Base-by-base conservation (phyloP, 225 moss, liverwort and hornwort genomes). In the Sphagnum tenellum region DNA sequence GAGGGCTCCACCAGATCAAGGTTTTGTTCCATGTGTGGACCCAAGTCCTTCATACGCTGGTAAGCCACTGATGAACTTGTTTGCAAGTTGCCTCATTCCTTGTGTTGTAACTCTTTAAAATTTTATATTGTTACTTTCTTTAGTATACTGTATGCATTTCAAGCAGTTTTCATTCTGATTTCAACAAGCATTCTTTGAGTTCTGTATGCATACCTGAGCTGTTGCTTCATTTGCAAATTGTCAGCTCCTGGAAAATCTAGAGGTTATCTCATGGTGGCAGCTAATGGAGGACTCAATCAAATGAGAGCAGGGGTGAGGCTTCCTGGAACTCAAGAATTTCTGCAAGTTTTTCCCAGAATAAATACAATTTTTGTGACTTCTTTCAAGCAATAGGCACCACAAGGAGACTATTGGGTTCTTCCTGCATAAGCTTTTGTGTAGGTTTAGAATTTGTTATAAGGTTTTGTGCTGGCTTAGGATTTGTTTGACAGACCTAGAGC, bases 201-300 rank as follows among this genome's bases (percentile, higher is more conserved):
- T 60, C 14, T 47, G 61, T 29, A 29, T 29, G 29, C 29, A 29
- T 29, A 29, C 29, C 29, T 29, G 29, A 29, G 29, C 29, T 29
- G 29, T 29, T 29, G 29, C 29, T 29, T 29, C 29, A 29, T 29
- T 29, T 29, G 61, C 48, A 9, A 50, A 9, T 64, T 11, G 11
- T 29, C 8, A 84, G 84, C 59, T 60, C 78, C 76, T 64, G 63
- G 72, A 7, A 49, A 78, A 55, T 63, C 72, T 12, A 56, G 56
- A 74, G 84, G 84, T 8, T 84, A 84, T 70, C 65, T 84, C 3
- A 70, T 78, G 84, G 84, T 84, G 12, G 71, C 75, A 7, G 81
- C 76, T 10, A 98, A 98, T 67, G 96, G 96, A 12, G 96, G 96
- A 68, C 93, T 98, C 62, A 98, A 98, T 57, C 96, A 98, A 13